Evolutionary conservation across 345 rosid species (phyloP).

Genomic region (Orychophragmus violaceus): DNA sequence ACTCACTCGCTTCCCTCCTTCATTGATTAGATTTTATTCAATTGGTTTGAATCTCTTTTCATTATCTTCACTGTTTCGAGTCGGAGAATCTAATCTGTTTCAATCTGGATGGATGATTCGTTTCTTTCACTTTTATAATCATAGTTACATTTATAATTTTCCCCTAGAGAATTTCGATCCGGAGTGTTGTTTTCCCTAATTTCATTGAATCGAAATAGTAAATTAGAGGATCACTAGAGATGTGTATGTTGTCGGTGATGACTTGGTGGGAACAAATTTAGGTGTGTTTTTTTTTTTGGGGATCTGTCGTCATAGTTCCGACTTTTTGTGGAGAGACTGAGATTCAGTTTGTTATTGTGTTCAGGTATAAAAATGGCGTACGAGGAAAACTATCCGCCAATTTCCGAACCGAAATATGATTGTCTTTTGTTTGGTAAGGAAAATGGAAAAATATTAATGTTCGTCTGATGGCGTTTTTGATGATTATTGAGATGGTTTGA

Average conservation of each 20-base stretch:
- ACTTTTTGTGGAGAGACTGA: background rate
- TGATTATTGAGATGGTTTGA: background rate
- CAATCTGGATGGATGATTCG: background rate
- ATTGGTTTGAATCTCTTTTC: background rate
- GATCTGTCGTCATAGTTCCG: background rate
- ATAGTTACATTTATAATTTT: background rate
- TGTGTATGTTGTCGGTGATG: background rate
- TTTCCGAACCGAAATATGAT: constrained; percentile 30
- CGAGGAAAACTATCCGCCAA: constrained; percentile 29
- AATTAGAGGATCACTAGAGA: too few relatives aligned
- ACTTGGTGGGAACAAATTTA: background rate
- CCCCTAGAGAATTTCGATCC: too few relatives aligned
- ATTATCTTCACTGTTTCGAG: background rate
- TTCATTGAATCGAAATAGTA: too few relatives aligned
- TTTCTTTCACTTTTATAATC: background rate
- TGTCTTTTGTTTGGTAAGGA: constrained; percentile 53
- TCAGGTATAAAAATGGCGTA: constrained; percentile 35
- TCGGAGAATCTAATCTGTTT: background rate
- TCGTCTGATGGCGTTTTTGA: too few relatives aligned
- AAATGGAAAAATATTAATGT: background rate
- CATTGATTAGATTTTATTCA: background rate
- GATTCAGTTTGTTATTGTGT: background rate
- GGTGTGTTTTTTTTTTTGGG: background rate
- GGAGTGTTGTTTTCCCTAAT: too few relatives aligned
- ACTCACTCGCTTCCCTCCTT: background rate